These are phyloP conservation scores for Apiotrichum siamense DNA, from an alignment of 1,284 basidiomycete genomes.

Conservation along the genomic window DNA sequence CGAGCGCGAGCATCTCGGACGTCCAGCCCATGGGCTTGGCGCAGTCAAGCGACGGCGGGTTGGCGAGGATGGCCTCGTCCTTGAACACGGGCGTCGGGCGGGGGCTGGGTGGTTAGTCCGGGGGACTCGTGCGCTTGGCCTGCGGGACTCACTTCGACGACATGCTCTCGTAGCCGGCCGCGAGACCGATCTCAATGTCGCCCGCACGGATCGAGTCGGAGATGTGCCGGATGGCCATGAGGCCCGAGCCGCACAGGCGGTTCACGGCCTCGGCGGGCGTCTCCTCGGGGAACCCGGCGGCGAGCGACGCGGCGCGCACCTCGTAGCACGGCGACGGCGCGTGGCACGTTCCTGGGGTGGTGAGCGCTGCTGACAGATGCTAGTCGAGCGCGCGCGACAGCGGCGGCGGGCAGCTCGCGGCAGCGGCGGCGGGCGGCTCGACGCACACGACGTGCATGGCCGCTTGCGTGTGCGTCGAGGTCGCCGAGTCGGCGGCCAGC, in stretches of 20 bases:
- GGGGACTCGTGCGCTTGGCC: slow-evolving; percentile 38
- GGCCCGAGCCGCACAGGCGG: slow-evolving; percentile 72
- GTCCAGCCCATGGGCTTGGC: slow-evolving; percentile 91
- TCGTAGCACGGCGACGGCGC: slow-evolving; percentile 19
- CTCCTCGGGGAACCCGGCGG: slow-evolving; percentile 42
- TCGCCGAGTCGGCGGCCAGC: no score
- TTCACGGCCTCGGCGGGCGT: slow-evolving; percentile 76
- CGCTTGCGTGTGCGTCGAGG: no score
- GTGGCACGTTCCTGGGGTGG: slow-evolving; percentile 14
- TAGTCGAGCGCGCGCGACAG: no score
- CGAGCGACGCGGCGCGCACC: slow-evolving; percentile 18
- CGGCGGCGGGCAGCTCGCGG: no score
- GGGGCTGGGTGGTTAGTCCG: slow-evolving; percentile 51
- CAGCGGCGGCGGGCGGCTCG: no score
- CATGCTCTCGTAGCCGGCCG: slow-evolving; percentile 80
- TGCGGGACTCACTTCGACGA: slow-evolving; percentile 54
- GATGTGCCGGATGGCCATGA: slow-evolving; percentile 59
- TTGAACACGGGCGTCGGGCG: slow-evolving; percentile 66
- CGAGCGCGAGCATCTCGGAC: slow-evolving; percentile 73
- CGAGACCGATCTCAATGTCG: slow-evolving; percentile 63
- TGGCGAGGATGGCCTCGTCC: slow-evolving; percentile 65
- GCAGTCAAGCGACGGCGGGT: slow-evolving; percentile 63
- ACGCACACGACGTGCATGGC: no score
- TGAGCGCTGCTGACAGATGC: no score
- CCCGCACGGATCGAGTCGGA: slow-evolving; percentile 71